Conservation (phyloP, 1,284 basidiomycete species). For the Pisolithus thermaeus region DNA sequence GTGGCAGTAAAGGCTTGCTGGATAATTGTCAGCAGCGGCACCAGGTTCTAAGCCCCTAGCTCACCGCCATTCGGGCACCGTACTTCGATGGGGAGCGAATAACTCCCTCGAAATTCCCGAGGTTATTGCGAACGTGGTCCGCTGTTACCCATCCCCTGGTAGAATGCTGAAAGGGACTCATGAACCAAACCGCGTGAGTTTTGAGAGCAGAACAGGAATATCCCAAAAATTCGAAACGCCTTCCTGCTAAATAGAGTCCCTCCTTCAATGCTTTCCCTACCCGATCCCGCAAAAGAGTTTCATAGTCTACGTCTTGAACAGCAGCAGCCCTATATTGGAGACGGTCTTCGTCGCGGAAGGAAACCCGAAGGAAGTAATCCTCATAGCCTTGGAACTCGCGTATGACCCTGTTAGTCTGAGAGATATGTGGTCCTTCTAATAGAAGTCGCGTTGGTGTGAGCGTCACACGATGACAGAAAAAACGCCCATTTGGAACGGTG, state of each 20-base stretch:
- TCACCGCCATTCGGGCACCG: constrained; percentile 29
- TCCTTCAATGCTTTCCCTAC: constrained; percentile 57
- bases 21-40: constrained; percentile 7
- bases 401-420: constrained; percentile 62
- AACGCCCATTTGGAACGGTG: constrained; percentile 26
- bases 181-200: constrained; percentile 74
- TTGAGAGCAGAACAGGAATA: constrained; percentile 69
- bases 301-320: constrained; percentile 58
- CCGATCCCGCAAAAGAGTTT: constrained; percentile 50
- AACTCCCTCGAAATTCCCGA: constrained; percentile 61
- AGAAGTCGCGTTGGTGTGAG: constrained; percentile 67
- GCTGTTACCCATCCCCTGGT: constrained; percentile 42
- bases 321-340: constrained; percentile 66
- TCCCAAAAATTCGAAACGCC: constrained; percentile 67
- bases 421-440: constrained; percentile 66
- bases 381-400: constrained; percentile 52
- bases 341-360: constrained; percentile 74
- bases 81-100: constrained; percentile 65
- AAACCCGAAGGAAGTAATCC: constrained; percentile 67
- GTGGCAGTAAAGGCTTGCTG: constrained; percentile 77
- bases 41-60: constrained; percentile 31
- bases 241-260: constrained; percentile 63
- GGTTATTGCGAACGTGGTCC: constrained; percentile 48
- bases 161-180: constrained; percentile 51
- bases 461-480: constrained; percentile 58